Base-by-base conservation (phyloP, 2,329 filamentous ascomycete genomes). In the Alternaria sp. region DNA sequence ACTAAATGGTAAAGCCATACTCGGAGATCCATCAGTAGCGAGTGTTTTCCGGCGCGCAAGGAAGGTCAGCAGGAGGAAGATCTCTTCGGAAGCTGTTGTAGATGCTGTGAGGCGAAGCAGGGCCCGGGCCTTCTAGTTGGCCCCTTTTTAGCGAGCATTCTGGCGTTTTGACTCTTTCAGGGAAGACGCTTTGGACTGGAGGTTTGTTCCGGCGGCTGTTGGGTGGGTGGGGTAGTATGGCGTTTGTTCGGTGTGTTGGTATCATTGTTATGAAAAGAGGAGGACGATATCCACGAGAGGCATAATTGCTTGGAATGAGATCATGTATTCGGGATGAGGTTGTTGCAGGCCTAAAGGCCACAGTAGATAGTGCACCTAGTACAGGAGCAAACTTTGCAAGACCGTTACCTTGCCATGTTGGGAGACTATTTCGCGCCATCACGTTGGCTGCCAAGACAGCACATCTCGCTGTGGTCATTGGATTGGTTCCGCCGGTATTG, bases 101-200 rank as follows among this genome's bases (percentile, higher is more conserved):
- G 26, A 28, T 28, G 26, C 26, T 28, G 26, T 28, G 10, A 9
- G 37, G 37, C 37, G 21, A 40, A 40, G 37, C 11, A 24, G 37
- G 21, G 37, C 21, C 37, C 21, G 37, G 37, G 37, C 21, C 21
- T 24, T 40, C 10, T 40, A 40, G 11, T 24, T 11, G 37, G 37
- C 37, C 37, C 5, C 37, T 40, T 62, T 70, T 73, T 73, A 74
- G 72, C 72, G 72, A 73, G 72, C 70, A 73, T 73, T 64, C 61
- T 65, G 70, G 67, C 67, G 66, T 71, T 70, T 69, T 67, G 51
- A 58, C 62, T 48, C 44, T 60, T 62, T 58, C 45, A 62, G 37
- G 56, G 36, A 60, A 55, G 54, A 60, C 24, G 54, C 55, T 53
- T 53, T 61, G 58, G 48, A 51, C 60, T 56, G 59, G 63, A 60